Evolutionary conservation across 2,329 filamentous ascomycete genomes (phyloP).

Genomic region (Calonectria pseudoreteaudii): DNA sequence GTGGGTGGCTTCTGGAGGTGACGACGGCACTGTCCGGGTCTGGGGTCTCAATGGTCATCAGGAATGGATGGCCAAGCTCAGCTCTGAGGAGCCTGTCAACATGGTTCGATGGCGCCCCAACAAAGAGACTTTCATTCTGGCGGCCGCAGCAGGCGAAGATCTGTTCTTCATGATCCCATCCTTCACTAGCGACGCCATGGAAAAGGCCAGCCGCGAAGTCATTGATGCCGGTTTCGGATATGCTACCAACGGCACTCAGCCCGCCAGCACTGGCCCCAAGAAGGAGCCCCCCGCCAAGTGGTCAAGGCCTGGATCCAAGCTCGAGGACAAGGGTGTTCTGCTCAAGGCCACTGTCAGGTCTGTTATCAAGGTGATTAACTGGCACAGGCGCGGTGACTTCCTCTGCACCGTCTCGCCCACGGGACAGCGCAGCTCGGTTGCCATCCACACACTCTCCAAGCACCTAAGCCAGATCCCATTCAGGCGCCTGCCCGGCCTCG

Average conservation of each 20-base stretch:
- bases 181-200: constrained; percentile 77
- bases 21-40: constrained; percentile 91
- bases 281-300: constrained; percentile 86
- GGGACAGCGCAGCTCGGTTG: constrained; percentile 82
- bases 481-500: constrained; percentile 77
- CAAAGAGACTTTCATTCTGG: constrained; percentile 82
- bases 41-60: constrained; percentile 94
- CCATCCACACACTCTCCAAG: constrained; percentile 94
- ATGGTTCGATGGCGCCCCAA: constrained; percentile 90
- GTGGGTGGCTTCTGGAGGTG: constrained; percentile 91
- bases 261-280: constrained; percentile 64
- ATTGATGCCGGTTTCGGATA: constrained; percentile 95
- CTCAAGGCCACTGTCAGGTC: constrained; percentile 84
- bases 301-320: constrained; percentile 79
- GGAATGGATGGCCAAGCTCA: constrained; percentile 85
- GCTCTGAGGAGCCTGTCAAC: constrained; percentile 83
- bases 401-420: constrained; percentile 90
- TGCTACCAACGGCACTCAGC: constrained; percentile 75
- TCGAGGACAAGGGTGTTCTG: constrained; percentile 83
- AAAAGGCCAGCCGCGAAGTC: constrained; percentile 79
- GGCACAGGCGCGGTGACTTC: constrained; percentile 95
- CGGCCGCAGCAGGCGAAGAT: constrained; percentile 86
- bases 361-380: constrained; percentile 87
- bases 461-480: constrained; percentile 96
- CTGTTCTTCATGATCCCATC: constrained; percentile 87